Base-by-base conservation (phyloP, 2,329 filamentous ascomycete species). In the Fusarium euwallaceae region DNA sequence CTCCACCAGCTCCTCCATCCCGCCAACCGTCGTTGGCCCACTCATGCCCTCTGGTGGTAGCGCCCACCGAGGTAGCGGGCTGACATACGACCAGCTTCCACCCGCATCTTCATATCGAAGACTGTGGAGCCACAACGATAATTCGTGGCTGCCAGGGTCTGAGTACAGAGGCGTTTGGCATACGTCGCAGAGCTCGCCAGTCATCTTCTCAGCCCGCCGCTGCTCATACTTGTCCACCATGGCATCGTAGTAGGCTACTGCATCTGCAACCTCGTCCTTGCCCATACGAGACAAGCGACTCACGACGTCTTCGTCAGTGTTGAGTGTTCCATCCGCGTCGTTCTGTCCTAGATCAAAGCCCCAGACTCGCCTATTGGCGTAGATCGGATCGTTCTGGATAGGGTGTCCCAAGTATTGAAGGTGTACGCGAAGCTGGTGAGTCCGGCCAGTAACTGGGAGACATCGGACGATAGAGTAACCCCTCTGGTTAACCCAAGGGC, bases 371-470 rank as follows among this genome's bases (percentile, higher is more conserved):
- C 94, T 92, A 81, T 99, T 99, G 78, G 94, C 95, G 82, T 99
- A 99, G 78, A 99, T 98, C 9, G 97, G 97, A 80, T 99, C 97
- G 82, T 99, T 99, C 74, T 95, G 92, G 77, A 99, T 98, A 2
- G 97, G 97, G 80, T 98, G 94, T 1, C 97, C 97, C 4, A 99
- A 87, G 82, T 94, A 97, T 81, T 99, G 97, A 17, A 99, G 88
- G 80, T 99, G 97, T 20, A 99, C 97, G 37, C 97, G 92, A 59
- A 99, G 89, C 82, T 99, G 97, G 80, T 99, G 97, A 14, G 97
- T 99, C 61, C 97, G 91, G 1, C 97, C 97, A 0, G 97, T 99
- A 32, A 98, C 90, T 0, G 97, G 97, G 67, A 97, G 89, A 81
- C 97, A 98, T 76, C 97, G 93, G 17, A 99, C 95, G 74, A 99